Conservation (phyloP, 108 stramenopile genomes). For the Bacterosira constricta region DNA sequence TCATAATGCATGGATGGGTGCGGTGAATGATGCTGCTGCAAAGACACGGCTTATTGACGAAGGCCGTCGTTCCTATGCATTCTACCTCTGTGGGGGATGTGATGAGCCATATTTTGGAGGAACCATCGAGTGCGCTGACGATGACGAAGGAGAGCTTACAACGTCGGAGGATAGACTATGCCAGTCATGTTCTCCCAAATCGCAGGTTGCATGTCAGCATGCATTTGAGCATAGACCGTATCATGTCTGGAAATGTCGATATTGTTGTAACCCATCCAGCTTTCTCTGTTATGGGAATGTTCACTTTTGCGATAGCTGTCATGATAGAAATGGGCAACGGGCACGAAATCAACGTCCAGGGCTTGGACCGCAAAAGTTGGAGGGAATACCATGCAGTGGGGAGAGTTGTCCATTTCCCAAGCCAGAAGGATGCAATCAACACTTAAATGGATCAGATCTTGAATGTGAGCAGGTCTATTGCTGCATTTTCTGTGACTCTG, state of each 20-base stretch:
- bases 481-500: conserved; percentile 48
- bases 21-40: not conserved
- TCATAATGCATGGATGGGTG: conserved; percentile 22
- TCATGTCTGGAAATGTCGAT: conserved; percentile 74
- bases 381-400: conserved; percentile 57
- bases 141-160: conserved; percentile 32
- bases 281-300: conserved; percentile 69
- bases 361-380: conserved; percentile 17
- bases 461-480: conserved; percentile 70
- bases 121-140: conserved; percentile 69
- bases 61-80: conserved; percentile 58
- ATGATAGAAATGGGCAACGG: conserved; percentile 57
- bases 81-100: conserved; percentile 67
- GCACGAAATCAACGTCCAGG: conserved; percentile 15
- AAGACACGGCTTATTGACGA: conserved; percentile 37
- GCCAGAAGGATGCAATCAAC: conserved; percentile 19
- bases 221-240: conserved; percentile 53
- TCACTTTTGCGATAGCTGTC: conserved; percentile 66
- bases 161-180: conserved; percentile 53
- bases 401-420: conserved; percentile 63
- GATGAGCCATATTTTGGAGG: conserved; percentile 78
- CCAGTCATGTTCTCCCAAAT: conserved; percentile 53
- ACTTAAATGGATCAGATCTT: conserved; percentile 56
- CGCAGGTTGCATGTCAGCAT: conserved; percentile 52
- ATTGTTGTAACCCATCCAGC: conserved; percentile 64